These are phyloP conservation scores for Paramecium pentaurelia DNA, from an alignment of 73 alveolate species.

Conservation along the genomic window DNA sequence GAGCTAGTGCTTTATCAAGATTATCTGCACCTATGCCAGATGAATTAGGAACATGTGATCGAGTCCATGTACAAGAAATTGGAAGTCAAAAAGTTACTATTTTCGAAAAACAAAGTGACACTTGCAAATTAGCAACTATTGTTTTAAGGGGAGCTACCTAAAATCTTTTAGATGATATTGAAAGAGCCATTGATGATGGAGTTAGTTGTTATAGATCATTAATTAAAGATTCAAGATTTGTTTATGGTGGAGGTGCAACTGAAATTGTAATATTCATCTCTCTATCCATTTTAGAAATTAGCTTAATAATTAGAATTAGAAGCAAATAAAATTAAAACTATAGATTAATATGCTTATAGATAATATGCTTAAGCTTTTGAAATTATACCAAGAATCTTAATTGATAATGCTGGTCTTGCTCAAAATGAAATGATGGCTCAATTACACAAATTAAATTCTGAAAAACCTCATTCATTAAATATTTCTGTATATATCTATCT, in stretches of 20 bases:
- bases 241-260: slow-evolving; percentile 57
- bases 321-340: slow-evolving; percentile 71
- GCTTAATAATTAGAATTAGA: slow-evolving; percentile 69
- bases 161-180: slow-evolving; percentile 95
- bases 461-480: slow-evolving; percentile 82
- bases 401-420: slow-evolving; percentile 97
- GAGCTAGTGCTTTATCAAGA: slow-evolving; percentile 94
- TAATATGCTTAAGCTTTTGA: slow-evolving; percentile 98
- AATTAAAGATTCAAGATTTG: slow-evolving; percentile 71
- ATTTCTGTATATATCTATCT: slow-evolving; percentile 80
- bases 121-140: slow-evolving; percentile 73
- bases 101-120: slow-evolving; percentile 68
- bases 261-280: not conserved
- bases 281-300: slow-evolving; percentile 11
- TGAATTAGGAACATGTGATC: slow-evolving; percentile 96
- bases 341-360: slow-evolving; percentile 97
- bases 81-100: slow-evolving; percentile 88
- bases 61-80: slow-evolving; percentile 89
- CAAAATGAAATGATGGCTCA: slow-evolving; percentile 92
- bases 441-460: slow-evolving; percentile 84
- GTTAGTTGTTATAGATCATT: slow-evolving; percentile 83
- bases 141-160: slow-evolving; percentile 94
- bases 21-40: slow-evolving; percentile 96
- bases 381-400: slow-evolving; percentile 93
- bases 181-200: slow-evolving; percentile 97